Base-by-base conservation (phyloP, 176 grass and related monocot genomes). In the Carex scoparia region DNA sequence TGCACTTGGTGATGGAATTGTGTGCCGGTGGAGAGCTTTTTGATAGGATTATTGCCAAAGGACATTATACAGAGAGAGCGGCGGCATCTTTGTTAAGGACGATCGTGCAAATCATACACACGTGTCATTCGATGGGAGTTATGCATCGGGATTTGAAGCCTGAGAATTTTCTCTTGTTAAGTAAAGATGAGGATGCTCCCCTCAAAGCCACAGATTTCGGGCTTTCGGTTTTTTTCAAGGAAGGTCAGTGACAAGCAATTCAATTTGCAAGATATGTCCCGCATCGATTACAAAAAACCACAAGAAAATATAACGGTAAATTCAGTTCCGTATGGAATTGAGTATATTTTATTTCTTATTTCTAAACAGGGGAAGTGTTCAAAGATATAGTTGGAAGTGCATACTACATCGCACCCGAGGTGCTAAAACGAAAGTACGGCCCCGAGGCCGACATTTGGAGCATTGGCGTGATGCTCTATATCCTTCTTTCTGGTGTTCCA, bases 61-160 rank as follows among this genome's bases (percentile, higher is more conserved):
- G 95, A 0, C 88, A 97, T 81, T 97, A 94, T 82, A 97, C 92
- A 0, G 92, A 97, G 89, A 91, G 92, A 44, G 92, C 91, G 1
- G 90, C 95, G 3, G 95, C 95, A 0, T 77, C 91, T 37, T 84
- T 97, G 84, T 79, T 97, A 13, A 88, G 95, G 71, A 97, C 95
- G 72, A 97, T 97, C 62, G 95, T 97, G 44, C 86, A 97, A 85
- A 97, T 97, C 79, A 75, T 97, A 64, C 95, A 97, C 86, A 94
- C 92, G 0, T 98, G 93, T 84, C 95, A 98, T 86, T 95, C 93
- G 9, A 88, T 98, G 60, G 95, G 95, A 48, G 95, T 98, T 74
- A 95, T 98, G 79, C 95, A 98, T 65, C 82, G 95, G 2, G 95
- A 98, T 86, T 88, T 98, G 79, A 98, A 98, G 88, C 95, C 95